Evolutionary conservation across 2,329 filamentous ascomycete genomes (phyloP).

Genomic region (Penicillium crustosum): DNA sequence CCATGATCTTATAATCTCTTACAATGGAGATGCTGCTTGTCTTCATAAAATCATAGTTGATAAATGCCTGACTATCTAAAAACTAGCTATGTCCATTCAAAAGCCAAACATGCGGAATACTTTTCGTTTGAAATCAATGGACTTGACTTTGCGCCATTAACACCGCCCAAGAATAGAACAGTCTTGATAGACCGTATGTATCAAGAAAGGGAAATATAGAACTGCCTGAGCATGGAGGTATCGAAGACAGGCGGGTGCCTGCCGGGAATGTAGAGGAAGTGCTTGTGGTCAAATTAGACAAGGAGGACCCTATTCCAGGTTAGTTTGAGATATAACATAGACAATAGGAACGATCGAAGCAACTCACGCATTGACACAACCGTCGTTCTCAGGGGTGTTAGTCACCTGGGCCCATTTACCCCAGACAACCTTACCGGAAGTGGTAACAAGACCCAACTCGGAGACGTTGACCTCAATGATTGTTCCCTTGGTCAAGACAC

Average conservation of each 20-base stretch:
- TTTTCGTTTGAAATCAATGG: constrained; percentile 26
- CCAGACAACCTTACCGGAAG: constrained; percentile 91
- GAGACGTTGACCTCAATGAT: constrained; percentile 90
- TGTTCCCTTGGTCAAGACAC: constrained; percentile 82
- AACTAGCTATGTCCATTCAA: constrained; percentile 20
- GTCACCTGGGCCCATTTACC: constrained; percentile 75
- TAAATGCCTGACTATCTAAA: constrained; percentile 20
- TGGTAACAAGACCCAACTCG: constrained; percentile 86
- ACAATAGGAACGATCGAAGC: not conserved
- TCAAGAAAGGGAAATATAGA: constrained; percentile 19
- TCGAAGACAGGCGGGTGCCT: constrained; percentile 21
- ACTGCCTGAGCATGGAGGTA: constrained; percentile 24
- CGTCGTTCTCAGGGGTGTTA: constrained; percentile 23
- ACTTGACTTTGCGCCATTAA: constrained; percentile 27
- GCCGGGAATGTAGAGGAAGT: constrained; percentile 15
- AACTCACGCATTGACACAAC: constrained; percentile 21
- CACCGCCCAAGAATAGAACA: constrained; percentile 23
- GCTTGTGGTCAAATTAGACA: constrained; percentile 20
- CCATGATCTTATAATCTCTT: not conserved
- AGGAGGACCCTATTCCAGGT: constrained; percentile 21
- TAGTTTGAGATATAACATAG: not conserved
- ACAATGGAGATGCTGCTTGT: not conserved
- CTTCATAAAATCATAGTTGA: constrained; percentile 18
- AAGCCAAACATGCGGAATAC: constrained; percentile 23
- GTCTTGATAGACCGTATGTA: constrained; percentile 21